Base-by-base conservation (phyloP, 768 basidiomycete species). In the Chalciporus piperatus region DNA sequence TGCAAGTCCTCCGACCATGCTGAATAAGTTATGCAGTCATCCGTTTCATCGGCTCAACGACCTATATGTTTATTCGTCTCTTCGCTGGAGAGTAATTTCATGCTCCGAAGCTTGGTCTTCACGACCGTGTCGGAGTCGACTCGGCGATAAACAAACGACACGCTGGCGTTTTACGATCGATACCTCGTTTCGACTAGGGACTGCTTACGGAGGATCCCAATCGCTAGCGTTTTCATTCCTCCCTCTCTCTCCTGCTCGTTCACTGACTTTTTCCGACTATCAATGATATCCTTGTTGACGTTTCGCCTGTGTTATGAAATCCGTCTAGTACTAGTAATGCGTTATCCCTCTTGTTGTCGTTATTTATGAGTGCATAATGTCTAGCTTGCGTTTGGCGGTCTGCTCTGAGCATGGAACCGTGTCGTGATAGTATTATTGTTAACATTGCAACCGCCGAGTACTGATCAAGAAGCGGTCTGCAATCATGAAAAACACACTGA, bases 41-140 rank as follows among this genome's bases (percentile, higher is more conserved):
- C 45, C 84, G 94, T 8, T 96, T 96, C 65, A 59, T 89, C 5
- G 94, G 94, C 1, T 86, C 86, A 11, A 81, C 89, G 45, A 70
- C 75, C 32, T 96, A 98, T 62, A 83, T 98, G 80, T 63, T 94
- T 45, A 75, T 97, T 19, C 82, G 94, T 14, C 63, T 97, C 50
- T 94, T 97, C 67, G 89, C 89, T 23, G 91, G 94, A 56, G 93
- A 95, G 74, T 96, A 55, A 28, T 20, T 23, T 22, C 0, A 28
- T n/a, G n/a, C n/a, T n/a, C n/a, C n/a, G n/a, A n/a, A n/a, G n/a
- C 28, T 17, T 32, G 43, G 9, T 9, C 28, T 30, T 22, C 40
- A 41, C 11, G 12, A 23, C 27, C 17, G 27, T 19, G 16, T 19
- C n/a, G 27, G 27, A 17, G 42, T 28, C 28, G 27, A 44, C 25